These are phyloP conservation scores for Malus hybrid DNA, from an alignment of 331 rosid genomes.

Conservation along the genomic window DNA sequence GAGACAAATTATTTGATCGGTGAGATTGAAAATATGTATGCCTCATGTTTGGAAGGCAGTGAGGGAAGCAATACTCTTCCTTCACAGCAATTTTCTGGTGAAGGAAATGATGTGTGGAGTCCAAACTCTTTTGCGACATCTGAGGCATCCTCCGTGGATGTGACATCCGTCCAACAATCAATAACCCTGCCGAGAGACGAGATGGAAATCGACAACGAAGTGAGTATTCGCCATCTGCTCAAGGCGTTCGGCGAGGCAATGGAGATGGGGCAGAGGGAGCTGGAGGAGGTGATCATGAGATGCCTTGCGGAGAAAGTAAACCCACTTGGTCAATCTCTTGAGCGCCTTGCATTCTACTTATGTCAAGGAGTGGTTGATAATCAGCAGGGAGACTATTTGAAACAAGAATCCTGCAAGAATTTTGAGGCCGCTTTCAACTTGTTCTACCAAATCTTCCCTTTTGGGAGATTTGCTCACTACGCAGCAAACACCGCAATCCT, in stretches of 20 bases:
- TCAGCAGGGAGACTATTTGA: constrained; percentile 28
- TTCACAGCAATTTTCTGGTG: constrained; percentile 14
- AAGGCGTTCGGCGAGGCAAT: constrained; percentile 42
- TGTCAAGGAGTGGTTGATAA: constrained; percentile 11
- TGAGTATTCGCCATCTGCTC: constrained; percentile 37
- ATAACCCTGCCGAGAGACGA: constrained; percentile 26
- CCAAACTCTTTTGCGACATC: constrained; percentile 37
- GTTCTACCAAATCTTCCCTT: constrained; percentile 6
- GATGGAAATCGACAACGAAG: constrained; percentile 36
- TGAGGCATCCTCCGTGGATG: constrained; percentile 31
- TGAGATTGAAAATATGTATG: constrained; percentile 13
- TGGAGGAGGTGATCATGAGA: constrained; percentile 27
- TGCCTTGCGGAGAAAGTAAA: constrained; percentile 32
- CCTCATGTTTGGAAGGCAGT: constrained; percentile 20
- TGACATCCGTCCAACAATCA: constrained; percentile 16
- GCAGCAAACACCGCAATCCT: constrained; percentile 45
- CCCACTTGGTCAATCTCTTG: constrained; percentile 43
- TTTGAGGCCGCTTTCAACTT: constrained; percentile 15
- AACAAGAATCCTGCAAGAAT: constrained; percentile 42
- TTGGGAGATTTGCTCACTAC: constrained; percentile 43
- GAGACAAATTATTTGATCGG: constrained; percentile 9
- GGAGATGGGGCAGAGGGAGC: constrained; percentile 32
- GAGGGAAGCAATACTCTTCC: constrained; percentile 28
- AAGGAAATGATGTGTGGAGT: constrained; percentile 31
- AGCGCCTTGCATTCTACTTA: constrained; percentile 42